These are phyloP conservation scores for Penicillium sp. DNA, from an alignment of 2,329 filamentous ascomycete genomes.

Conservation along the genomic window DNA sequence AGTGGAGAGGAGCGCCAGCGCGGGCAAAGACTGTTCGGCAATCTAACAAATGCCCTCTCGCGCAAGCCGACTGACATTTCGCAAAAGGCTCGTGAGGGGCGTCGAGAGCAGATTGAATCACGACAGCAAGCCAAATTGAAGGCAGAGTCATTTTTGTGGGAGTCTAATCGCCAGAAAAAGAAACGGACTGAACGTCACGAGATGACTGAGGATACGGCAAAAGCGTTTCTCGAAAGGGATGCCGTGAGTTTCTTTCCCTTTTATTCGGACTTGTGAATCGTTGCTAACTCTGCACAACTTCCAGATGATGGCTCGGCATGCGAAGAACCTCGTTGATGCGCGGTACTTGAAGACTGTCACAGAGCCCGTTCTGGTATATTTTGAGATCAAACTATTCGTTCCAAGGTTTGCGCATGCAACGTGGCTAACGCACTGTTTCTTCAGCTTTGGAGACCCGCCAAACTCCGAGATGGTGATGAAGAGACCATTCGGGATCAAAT, in stretches of 20 bases:
- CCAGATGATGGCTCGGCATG: conserved; percentile 74
- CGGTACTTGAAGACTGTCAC: conserved; percentile 71
- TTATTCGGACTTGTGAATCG: background rate
- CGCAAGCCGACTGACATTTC: conserved; percentile 65
- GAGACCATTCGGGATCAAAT: conserved; percentile 70
- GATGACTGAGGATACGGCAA: conserved; percentile 64
- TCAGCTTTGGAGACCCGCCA: conserved; percentile 86
- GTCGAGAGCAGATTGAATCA: conserved; percentile 65
- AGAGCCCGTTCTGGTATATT: conserved; percentile 68
- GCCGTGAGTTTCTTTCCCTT: conserved; percentile 57
- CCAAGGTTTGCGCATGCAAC: background rate
- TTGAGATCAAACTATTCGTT: too few relatives aligned
- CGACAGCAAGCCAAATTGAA: conserved; percentile 79
- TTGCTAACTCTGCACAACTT: background rate
- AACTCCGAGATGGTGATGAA: conserved; percentile 68
- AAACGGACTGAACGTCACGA: conserved; percentile 65
- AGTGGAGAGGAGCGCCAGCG: conserved; percentile 78
- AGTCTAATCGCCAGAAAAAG: conserved; percentile 67
- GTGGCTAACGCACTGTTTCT: background rate
- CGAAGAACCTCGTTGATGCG: conserved; percentile 69
- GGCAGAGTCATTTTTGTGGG: conserved; percentile 61
- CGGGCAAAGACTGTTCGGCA: conserved; percentile 82
- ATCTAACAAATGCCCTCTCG: conserved; percentile 73
- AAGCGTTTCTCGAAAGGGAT: conserved; percentile 72
- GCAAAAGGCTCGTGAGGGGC: conserved; percentile 65